Evolutionary conservation across 2,329 filamentous ascomycete species (phyloP), one percentile per base, ranked within the genome.

Genomic region (Verticillium tricorpus): DNA sequence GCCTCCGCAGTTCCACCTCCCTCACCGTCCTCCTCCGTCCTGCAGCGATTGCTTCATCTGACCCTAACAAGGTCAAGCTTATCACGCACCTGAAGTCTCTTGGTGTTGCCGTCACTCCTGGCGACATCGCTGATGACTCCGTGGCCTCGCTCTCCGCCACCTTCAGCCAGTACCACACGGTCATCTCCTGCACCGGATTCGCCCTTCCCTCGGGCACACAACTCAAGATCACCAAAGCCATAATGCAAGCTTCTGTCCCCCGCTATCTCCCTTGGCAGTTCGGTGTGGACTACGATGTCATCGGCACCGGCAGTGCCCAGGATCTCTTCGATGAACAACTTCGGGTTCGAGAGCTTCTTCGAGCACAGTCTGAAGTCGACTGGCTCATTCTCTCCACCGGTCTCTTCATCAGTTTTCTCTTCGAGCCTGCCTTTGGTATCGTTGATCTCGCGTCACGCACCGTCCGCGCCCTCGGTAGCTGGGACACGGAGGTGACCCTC

Each of bases 211-310:
- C 79, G 0, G 85, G 83, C 1, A 85, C 81, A 0, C 83, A 90
- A 68, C 64, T 78, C 1, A 89, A 88, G 67, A 74, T 91, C 19
- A 73, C 83, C 0, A 68, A 76, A 12, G 87, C 88, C 0, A 83
- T 81, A 0, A 72, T 91, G 0, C 70, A 73, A 12, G 85, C 83
- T 0, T 72, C 75, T 0, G 79, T 82, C 0, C 66, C 73, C 15
- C 75, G 83, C 0, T 91, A 82, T 69, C 80, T 91, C 19, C 89
- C 89, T 0, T 92, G 89, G 89, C 89, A 92, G 71, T 91, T 88
- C 70, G 89, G 89, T 1, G 84, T 90, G 28, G 86, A 92, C 69
- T 92, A 91, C 72, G 88, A 91, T 61, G 70, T 76, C 32, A 84
- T 90, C 17, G 86, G 87, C 0, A 71, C 76, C 0, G 82, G 83